Percentiles rank a stretch among this genome's conserved stretches.
phyloP scores from a whole-genome alignment of 225 moss, liverwort and hornwort species.

The Marchantia paleacea region DNA sequence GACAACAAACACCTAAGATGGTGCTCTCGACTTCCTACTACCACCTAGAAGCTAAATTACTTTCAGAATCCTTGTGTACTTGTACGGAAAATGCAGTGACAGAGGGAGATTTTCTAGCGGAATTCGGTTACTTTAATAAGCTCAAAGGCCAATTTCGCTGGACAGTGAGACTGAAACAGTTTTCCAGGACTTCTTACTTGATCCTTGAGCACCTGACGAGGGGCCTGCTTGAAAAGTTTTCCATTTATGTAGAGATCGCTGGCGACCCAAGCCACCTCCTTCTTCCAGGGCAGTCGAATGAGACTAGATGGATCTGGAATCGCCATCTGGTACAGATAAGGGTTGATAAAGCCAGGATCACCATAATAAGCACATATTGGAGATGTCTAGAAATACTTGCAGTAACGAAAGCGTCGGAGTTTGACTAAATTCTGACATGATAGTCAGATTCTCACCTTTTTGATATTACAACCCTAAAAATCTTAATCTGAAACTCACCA shows the following conservation, averaged over 20 bases:
- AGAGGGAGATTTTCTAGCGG: background rate
- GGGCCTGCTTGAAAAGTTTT: slow-evolving; percentile 61
- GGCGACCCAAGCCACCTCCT: slow-evolving; percentile 84
- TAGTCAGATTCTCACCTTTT: background rate
- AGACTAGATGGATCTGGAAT: slow-evolving; percentile 62
- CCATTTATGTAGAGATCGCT: slow-evolving; percentile 80
- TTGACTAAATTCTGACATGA: background rate
- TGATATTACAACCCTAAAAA: background rate
- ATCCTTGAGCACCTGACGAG: slow-evolving; percentile 70
- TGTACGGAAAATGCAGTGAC: background rate
- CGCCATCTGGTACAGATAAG: slow-evolving; percentile 54
- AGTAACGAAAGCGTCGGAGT: too few relatives aligned
- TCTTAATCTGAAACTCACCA: slow-evolving; percentile 42
- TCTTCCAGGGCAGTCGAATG: slow-evolving; percentile 79
- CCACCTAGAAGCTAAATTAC: background rate
- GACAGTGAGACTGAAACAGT: background rate
- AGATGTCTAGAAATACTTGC: too few relatives aligned
- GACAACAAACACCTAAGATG: background rate
- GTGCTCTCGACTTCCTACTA: background rate
- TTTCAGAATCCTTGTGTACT: too few relatives aligned
- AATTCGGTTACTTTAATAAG: background rate
- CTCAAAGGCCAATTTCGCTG: too few relatives aligned
- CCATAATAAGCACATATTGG: background rate
- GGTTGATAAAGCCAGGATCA: background rate
- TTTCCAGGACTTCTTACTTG: slow-evolving; percentile 36